Conservation (phyloP, 495 filamentous ascomycete genomes). For the Penicillium soppii region DNA sequence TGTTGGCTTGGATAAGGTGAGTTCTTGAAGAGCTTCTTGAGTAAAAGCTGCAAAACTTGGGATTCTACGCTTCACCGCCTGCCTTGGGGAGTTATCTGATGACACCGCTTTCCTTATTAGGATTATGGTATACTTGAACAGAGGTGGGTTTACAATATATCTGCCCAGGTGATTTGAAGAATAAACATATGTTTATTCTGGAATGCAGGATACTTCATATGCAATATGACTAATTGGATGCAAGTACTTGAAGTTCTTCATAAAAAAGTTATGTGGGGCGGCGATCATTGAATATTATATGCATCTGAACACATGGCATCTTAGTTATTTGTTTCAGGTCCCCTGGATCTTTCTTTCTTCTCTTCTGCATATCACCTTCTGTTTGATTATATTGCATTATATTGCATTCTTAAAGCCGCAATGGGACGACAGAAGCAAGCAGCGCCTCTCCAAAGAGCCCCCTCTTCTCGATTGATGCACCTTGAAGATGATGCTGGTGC, state of each 20-base stretch:
- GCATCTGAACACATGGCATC: not conserved
- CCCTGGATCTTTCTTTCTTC: not conserved
- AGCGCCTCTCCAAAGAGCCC: slow-evolving; percentile 61
- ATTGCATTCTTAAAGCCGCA: slow-evolving; percentile 10
- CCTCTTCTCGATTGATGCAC: slow-evolving; percentile 61
- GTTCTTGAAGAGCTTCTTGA: not conserved
- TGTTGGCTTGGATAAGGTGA: not conserved
- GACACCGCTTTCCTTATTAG: slow-evolving; percentile 17
- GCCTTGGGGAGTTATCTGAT: not conserved
- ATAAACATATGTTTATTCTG: not conserved
- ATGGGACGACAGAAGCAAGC: slow-evolving; percentile 77
- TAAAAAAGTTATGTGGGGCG: not conserved
- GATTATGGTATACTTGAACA: not conserved
- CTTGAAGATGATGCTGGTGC: slow-evolving; percentile 30
- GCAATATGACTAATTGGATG: not conserved
- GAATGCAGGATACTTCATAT: too few species aligned
- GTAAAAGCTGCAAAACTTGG: not conserved
- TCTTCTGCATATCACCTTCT: not conserved
- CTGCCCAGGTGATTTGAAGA: too few species aligned
- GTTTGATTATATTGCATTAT: not conserved
- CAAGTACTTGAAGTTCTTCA: not conserved
- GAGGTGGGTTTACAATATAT: too few species aligned
- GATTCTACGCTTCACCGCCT: slow-evolving; percentile 20
- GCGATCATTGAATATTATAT: not conserved
- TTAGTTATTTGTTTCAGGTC: not conserved